Base-by-base conservation (phyloP, 495 filamentous ascomycete genomes). In the Neurospora sublineolata region DNA sequence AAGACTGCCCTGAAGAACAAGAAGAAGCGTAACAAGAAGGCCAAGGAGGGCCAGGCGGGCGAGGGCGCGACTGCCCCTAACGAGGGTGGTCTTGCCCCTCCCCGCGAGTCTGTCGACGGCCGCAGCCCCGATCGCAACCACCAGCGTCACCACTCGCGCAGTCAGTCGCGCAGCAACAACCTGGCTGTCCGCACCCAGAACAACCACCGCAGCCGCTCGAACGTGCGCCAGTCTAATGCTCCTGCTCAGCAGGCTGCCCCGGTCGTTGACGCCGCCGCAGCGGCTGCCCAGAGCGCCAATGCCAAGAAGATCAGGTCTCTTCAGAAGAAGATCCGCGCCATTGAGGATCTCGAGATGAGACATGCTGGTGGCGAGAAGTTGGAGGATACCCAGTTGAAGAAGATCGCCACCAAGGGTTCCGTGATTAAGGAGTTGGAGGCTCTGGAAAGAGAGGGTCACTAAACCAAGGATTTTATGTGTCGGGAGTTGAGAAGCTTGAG, bases 361-460 rank as follows among this genome's bases (percentile, higher is more conserved):
- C 88, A 92, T 73, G 95, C 94, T 4, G 89, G 89, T 41, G 96
- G 95, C 12, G 95, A 99, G 86, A 97, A 97, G 84, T 80, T 99
- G 71, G 95, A 99, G 82, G 94, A 97, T 79, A 99, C 95, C 67
- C 95, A 99, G 84, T 88, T 98, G 85, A 96, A 95, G 87, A 99
- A 99, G 87, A 99, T 99, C 73, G 86, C 88, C 27, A 99, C 94
- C 5, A 96, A 97, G 84, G 84, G 88, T 39, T 78, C 84, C 9
- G 93, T 99, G 39, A 85, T 92, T 70, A 91, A 89, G 80, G 95
- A 99, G 81, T 80, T 99, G 68, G 87, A 90, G 39, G 76, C 75
- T 10, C 58, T 86, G 69, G 84, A 83, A 76, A 79, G 74, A 75
- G 81, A 82, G 46, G 74, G 69, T 60, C 68, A 72, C 23, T 36